These are phyloP conservation scores for Quercus phellos DNA, from an alignment of 331 rosid genomes.

Conservation along the genomic window DNA sequence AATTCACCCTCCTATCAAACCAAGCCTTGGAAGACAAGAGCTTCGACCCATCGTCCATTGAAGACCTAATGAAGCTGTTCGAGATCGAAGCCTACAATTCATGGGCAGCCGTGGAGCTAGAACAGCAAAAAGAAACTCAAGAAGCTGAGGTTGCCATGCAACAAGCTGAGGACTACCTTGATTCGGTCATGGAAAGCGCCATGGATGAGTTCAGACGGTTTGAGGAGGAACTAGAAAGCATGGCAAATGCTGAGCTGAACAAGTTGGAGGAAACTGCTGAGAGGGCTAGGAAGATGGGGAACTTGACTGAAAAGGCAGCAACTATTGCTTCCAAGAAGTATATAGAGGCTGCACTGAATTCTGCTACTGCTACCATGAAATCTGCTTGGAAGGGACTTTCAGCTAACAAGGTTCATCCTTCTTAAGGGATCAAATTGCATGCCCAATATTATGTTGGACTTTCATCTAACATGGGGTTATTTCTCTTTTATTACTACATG, in stretches of 20 bases:
- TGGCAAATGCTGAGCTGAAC: conserved; percentile 40
- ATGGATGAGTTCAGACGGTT: conserved; percentile 81
- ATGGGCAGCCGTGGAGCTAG: conserved; percentile 80
- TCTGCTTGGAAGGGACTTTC: conserved; percentile 85
- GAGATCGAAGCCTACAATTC: conserved; percentile 89
- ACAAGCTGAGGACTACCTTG: conserved; percentile 64
- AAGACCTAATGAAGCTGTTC: conserved; percentile 76
- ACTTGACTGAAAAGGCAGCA: conserved; percentile 64
- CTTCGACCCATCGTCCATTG: conserved; percentile 82
- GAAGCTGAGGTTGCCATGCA: conserved; percentile 54
- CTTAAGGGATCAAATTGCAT: conserved; percentile 19
- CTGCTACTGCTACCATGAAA: conserved; percentile 87
- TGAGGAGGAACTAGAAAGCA: conserved; percentile 61
- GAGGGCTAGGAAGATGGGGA: conserved; percentile 66
- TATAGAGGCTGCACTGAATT: conserved; percentile 63
- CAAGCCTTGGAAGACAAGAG: conserved; percentile 65
- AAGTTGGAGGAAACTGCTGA: conserved; percentile 51
- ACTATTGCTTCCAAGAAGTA: conserved; percentile 66
- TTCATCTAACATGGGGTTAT: no score
- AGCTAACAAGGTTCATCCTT: conserved; percentile 75
- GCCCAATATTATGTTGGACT: neutral
- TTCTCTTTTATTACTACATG: no score
- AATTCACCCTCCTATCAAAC: conserved; percentile 67
- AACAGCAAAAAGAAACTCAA: conserved; percentile 44
- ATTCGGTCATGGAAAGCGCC: conserved; percentile 69